A percentile compares a stretch with the other conserved stretches of the same genome.
These are phyloP conservation scores for Cyclotella sp. DNA, from an alignment of 108 stramenopile species.

Conservation along the genomic window DNA sequence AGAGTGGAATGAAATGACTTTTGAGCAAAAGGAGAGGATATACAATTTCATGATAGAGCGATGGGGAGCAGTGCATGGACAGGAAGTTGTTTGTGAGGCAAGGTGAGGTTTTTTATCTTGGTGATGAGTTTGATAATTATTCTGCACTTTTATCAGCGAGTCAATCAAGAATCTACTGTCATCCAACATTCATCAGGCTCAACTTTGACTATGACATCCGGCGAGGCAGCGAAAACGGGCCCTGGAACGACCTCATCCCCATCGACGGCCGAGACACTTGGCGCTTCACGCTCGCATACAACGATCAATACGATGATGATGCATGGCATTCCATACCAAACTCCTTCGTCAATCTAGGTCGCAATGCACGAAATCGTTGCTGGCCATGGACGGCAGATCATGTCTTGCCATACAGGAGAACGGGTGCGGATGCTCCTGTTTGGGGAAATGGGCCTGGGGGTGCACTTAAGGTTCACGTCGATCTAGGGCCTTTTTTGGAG, in stretches of 20 bases:
- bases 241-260: slow-evolving; percentile 33
- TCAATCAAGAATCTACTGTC: background rate
- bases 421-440: slow-evolving; percentile 24
- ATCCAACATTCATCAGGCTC: slow-evolving; percentile 11
- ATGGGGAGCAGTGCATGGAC: slow-evolving; percentile 39
- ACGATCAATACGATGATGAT: slow-evolving; percentile 23
- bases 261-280: slow-evolving; percentile 40
- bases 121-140: background rate
- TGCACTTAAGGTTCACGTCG: background rate
- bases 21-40: slow-evolving; percentile 9
- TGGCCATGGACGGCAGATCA: slow-evolving; percentile 38
- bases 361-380: slow-evolving; percentile 17
- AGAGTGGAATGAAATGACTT: slow-evolving; percentile 12
- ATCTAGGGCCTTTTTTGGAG: slow-evolving; percentile 16
- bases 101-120: slow-evolving; percentile 19
- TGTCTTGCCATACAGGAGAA: slow-evolving; percentile 24
- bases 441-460: slow-evolving; percentile 26
- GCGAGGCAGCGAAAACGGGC: slow-evolving; percentile 28
- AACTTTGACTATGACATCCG: slow-evolving; percentile 49
- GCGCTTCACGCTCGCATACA: slow-evolving; percentile 17
- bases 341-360: slow-evolving; percentile 35
- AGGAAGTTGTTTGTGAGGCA: slow-evolving; percentile 31
- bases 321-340: slow-evolving; percentile 20
- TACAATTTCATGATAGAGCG: background rate
- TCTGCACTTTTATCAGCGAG: background rate